These are phyloP conservation scores for Penicillium brasilianum DNA, from an alignment of 2,329 filamentous ascomycete genomes.

Conservation along the genomic window DNA sequence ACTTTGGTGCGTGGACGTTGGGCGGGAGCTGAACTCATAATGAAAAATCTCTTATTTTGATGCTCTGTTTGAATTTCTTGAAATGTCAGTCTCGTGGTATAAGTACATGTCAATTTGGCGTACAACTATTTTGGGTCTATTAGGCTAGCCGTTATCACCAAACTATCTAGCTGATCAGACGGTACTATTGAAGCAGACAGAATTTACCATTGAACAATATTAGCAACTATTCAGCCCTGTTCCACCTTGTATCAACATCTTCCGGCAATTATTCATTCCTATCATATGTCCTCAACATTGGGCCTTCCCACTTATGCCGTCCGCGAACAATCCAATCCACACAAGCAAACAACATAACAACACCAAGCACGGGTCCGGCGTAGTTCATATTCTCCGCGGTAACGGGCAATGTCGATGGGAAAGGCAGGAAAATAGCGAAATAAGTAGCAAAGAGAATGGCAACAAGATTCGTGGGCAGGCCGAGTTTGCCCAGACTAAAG, in stretches of 20 bases:
- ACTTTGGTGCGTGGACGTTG: no score
- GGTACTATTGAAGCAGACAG: no score
- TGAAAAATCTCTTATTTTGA: no score
- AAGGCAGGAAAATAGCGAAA: conserved; percentile 38
- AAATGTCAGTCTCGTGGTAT: no score
- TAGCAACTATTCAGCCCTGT: background rate
- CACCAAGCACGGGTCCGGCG: conserved; percentile 32
- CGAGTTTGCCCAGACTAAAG: conserved; percentile 37
- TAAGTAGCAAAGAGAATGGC: conserved; percentile 39
- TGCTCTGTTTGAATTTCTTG: no score
- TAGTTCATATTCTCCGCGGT: conserved; percentile 44
- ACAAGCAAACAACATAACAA: conserved; percentile 31
- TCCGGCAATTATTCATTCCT: conserved; percentile 6
- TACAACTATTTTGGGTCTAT: no score
- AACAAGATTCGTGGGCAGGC: conserved; percentile 34
- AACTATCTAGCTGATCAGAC: no score
- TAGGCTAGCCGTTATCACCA: no score
- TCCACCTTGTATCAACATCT: background rate
- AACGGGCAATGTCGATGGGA: conserved; percentile 38
- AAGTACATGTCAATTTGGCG: no score
- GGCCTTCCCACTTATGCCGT: conserved; percentile 31
- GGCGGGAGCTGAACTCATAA: no score
- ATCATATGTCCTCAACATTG: conserved; percentile 21
- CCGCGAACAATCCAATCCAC: conserved; percentile 33
- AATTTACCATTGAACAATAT: no score